These are phyloP conservation scores for Aschersonia sp. DNA, from an alignment of 2,329 filamentous ascomycete genomes.

Conservation along the genomic window DNA sequence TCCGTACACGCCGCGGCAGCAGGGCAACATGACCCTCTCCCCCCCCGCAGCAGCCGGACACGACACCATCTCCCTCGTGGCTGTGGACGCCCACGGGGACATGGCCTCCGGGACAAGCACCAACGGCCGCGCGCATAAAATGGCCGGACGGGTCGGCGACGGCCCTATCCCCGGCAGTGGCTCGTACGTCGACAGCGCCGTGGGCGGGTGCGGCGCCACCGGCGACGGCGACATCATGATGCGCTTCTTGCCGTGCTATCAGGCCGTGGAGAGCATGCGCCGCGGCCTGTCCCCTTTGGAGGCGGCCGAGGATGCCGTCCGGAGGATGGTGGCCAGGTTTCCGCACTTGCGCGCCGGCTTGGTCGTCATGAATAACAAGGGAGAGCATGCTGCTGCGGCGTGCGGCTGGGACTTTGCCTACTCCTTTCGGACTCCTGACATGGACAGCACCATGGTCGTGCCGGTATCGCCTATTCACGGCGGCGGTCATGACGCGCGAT, in stretches of 20 bases:
- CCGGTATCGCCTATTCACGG: conserved; percentile 15
- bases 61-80: conserved; percentile 40
- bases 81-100: conserved; percentile 23
- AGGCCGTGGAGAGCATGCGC: conserved; percentile 38
- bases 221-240: conserved; percentile 45
- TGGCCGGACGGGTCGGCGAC: conserved; percentile 40
- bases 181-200: conserved; percentile 37
- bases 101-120: conserved; percentile 43
- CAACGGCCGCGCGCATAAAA: conserved; percentile 38
- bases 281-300: conserved; percentile 29
- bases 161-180: conserved; percentile 39
- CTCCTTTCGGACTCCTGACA: conserved; percentile 29
- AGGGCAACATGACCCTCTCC: neutral
- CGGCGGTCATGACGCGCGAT: neutral
- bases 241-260: conserved; percentile 42
- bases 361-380: conserved; percentile 33
- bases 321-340: conserved; percentile 32
- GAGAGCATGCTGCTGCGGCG: conserved; percentile 33
- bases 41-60: conserved; percentile 13
- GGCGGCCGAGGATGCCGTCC: conserved; percentile 35
- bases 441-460: conserved; percentile 30
- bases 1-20: conserved; percentile 24
- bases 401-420: conserved; percentile 43
- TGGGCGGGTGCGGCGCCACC: conserved; percentile 40
- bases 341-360: conserved; percentile 31